phyloP scores from a whole-genome alignment of 2,329 filamentous ascomycete species.

The Colletotrichum zoysiae region DNA sequence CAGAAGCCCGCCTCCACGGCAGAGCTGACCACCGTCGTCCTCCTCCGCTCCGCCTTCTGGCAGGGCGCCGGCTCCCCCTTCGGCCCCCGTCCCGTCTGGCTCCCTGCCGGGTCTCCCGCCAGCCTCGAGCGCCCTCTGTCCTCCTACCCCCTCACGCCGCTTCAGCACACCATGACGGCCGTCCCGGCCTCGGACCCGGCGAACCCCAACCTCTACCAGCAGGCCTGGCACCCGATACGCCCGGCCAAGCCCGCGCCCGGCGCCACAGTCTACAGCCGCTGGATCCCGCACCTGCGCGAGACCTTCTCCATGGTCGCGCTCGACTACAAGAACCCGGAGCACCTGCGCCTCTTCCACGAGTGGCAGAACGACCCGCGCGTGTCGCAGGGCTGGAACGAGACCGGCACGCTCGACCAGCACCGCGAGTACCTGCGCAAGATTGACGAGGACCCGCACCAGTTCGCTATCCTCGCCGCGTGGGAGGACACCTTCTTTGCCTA shows the following conservation, averaged over 20 bases:
- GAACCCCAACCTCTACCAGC: slow-evolving; percentile 56
- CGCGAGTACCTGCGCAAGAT: slow-evolving; percentile 76
- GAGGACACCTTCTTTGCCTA: slow-evolving; percentile 80
- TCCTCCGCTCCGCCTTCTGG: slow-evolving; percentile 73
- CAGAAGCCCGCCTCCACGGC: slow-evolving; percentile 48
- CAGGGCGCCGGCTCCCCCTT: slow-evolving; percentile 77
- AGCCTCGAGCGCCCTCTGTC: slow-evolving; percentile 54
- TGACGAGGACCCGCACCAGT: slow-evolving; percentile 78
- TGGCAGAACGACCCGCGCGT: slow-evolving; percentile 91
- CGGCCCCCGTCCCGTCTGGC: slow-evolving; percentile 73
- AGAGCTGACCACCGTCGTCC: slow-evolving; percentile 53
- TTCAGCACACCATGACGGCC: slow-evolving; percentile 60
- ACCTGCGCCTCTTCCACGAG: slow-evolving; percentile 78
- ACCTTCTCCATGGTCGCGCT: slow-evolving; percentile 83
- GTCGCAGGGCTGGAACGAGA: slow-evolving; percentile 84
- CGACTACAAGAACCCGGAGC: slow-evolving; percentile 72
- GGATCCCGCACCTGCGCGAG: slow-evolving; percentile 80
- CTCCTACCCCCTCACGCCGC: slow-evolving; percentile 62
- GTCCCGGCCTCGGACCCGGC: slow-evolving; percentile 55
- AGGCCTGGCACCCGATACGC: slow-evolving; percentile 78
- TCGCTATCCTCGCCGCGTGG: slow-evolving; percentile 78
- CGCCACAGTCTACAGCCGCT: slow-evolving; percentile 81
- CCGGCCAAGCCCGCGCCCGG: slow-evolving; percentile 79
- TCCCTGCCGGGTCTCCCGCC: slow-evolving; percentile 58
- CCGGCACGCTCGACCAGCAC: slow-evolving; percentile 80